Base-by-base conservation (phyloP, 2,329 filamentous ascomycete genomes). In the Microsporum audouinii region DNA sequence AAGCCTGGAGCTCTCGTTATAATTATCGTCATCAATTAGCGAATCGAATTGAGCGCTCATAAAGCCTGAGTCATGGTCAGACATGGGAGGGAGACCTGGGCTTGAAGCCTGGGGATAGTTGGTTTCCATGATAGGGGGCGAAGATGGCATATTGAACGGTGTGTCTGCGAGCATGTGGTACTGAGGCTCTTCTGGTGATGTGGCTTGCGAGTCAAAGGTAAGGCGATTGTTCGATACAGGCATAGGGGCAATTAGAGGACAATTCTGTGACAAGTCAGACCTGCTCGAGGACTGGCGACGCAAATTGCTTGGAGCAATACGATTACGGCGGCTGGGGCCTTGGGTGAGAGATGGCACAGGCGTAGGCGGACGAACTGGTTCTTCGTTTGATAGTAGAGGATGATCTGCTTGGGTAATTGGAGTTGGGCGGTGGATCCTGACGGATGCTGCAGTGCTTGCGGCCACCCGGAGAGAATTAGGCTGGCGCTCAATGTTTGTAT, bases 401-500 rank as follows among this genome's bases (percentile, higher is more conserved):
- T 69, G 64, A 23, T 71, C 66, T 6, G 70, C 65, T 43, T 76
- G 75, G 60, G 77, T 77, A 31, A 78, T 65, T 5, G 77, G 75
- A 2, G 89, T 81, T 2, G 92, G 92, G 51, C 91, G 84, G 72
- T 96, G 88, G 56, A 86, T 87, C 49, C 92, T 88, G 62, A 97
- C 80, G 3, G 91, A 96, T 47, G 90, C 89, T 51, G 91, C 88
- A 14, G 89, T 95, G 71, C 90, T 95, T 55, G 92, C 92, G 63
- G 89, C 87, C n/a, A 96, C 90, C 57, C 91, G 84, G 31, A 97
- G 78, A 2, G 89, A 95, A 57, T 94, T 90, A 7, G 85, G 83
- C 34, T 85, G 85, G 43, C 83, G 81, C 58, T 87, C 88, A 68
- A 96, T 78, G 61, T 78, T 78, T 66, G 88, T 27, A 83, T 84